Evolutionary conservation across 305 asterid genomes (phyloP).

Genomic region (Andrographis paniculata): DNA sequence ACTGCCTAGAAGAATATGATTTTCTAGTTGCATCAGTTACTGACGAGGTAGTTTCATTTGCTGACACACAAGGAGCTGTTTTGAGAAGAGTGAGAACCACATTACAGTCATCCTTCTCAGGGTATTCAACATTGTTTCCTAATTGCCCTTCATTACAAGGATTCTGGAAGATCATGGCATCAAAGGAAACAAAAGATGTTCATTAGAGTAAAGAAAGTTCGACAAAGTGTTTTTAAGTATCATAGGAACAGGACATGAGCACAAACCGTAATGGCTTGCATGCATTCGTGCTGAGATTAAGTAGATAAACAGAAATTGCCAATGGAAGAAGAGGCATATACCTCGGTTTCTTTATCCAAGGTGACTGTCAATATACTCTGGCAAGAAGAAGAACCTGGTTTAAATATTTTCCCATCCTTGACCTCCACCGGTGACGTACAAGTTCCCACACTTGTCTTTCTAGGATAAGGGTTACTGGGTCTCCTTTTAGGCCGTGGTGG

Average conservation of each 20-base stretch:
- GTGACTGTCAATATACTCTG: slow-evolving; percentile 31
- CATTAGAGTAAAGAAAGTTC: background rate
- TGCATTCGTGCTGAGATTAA: background rate
- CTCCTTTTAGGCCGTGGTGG: slow-evolving; percentile 98
- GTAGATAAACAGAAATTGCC: slow-evolving; percentile 8
- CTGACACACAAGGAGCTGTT: slow-evolving; percentile 34
- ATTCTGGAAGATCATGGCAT: slow-evolving; percentile 32
- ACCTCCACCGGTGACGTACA: slow-evolving; percentile 39
- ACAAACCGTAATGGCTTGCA: too few relatives aligned
- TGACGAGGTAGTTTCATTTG: slow-evolving; percentile 25
- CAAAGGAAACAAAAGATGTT: slow-evolving; percentile 13
- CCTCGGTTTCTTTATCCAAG: slow-evolving; percentile 73
- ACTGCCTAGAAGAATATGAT: slow-evolving; percentile 39
- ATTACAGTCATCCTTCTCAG: slow-evolving; percentile 32
- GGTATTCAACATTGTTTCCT: slow-evolving; percentile 31
- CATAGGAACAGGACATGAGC: too few relatives aligned
- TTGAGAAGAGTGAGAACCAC: slow-evolving; percentile 33
- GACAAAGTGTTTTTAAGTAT: background rate
- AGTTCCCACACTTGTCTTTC: slow-evolving; percentile 47
- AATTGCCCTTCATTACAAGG: slow-evolving; percentile 38
- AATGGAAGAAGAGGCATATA: slow-evolving; percentile 23
- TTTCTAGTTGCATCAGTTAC: slow-evolving; percentile 30
- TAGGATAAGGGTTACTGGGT: slow-evolving; percentile 93
- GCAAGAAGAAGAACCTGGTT: slow-evolving; percentile 37
- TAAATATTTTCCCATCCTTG: slow-evolving; percentile 48